Evolutionary conservation across 805 yeast species (phyloP).

Genomic region (Komagataella pseudopastoris): DNA sequence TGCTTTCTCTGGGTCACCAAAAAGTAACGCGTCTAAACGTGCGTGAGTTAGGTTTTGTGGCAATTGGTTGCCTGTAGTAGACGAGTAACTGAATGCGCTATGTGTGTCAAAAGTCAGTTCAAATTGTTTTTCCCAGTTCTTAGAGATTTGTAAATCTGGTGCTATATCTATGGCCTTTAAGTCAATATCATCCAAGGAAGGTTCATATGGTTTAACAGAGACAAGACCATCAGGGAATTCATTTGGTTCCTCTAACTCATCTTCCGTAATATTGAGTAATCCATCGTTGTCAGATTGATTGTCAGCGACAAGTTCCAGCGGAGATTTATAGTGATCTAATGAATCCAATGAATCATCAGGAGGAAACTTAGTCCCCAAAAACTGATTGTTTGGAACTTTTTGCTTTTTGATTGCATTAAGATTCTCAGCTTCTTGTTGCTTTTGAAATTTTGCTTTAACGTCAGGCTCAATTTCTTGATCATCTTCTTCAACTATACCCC

Average conservation of each 20-base stretch:
- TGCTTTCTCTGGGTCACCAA: conserved; percentile 27
- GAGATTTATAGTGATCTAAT: conserved; percentile 2
- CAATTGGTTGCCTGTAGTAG: not conserved
- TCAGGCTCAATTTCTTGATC: conserved; percentile 42
- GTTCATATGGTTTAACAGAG: conserved; percentile 59
- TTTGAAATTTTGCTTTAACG: conserved; percentile 16
- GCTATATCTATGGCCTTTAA: conserved; percentile 24
- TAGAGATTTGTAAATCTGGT: conserved; percentile 34
- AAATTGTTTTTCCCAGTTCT: conserved; percentile 55
- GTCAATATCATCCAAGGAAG: conserved; percentile 36
- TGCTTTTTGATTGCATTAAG: conserved; percentile 9
- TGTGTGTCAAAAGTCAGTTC: conserved; percentile 26
- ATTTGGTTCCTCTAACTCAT: not conserved
- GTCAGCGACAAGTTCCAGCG: conserved; percentile 1
- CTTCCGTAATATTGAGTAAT: conserved; percentile 1
- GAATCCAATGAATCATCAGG: conserved; percentile 19
- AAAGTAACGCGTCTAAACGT: conserved; percentile 33
- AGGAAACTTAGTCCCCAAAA: conserved; percentile 1
- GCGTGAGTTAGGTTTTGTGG: conserved; percentile 8
- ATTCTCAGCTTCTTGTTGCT: conserved; percentile 13
- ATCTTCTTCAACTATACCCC: conserved; percentile 76
- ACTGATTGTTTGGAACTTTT: conserved; percentile 9
- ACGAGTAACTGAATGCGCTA: not conserved
- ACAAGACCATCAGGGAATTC: conserved; percentile 21
- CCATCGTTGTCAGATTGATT: conserved; percentile 8